Base-by-base conservation (phyloP, 495 filamentous ascomycete species). In the Talaromyces nanjingensis region DNA sequence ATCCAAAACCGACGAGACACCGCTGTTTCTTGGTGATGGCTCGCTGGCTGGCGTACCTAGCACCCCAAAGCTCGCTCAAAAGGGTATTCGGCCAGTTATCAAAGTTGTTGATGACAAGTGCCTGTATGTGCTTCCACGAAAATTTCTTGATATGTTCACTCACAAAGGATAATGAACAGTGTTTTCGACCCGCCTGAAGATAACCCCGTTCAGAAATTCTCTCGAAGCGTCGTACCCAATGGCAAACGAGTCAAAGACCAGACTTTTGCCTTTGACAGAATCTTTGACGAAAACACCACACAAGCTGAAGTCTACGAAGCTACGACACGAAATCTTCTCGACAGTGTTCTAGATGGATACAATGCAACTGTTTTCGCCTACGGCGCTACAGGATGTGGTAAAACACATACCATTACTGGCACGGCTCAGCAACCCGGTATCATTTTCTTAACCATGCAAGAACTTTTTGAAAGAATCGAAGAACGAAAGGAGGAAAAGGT, bases 331-430 rank as follows among this genome's bases (percentile, higher is more conserved):
- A 83, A 77, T 65, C 83, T 99, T 27, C 83, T 99, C 72, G 94
- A 98, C 72, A 97, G 88, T 73, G 93, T 99, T 59, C 81, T 98
- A 60, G 93, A 98, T 65, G 94, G 94, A 57, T 99, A 97, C 79
- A 99, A 99, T 81, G 94, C 96, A 52, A 99, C 94, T 0, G 94
- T 99, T 0, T 99, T 98, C 74, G 94, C 94, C 29, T 99, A 99
- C 75, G 94, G 94, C 67, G 94, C 94, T 20, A 99, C 94, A 2
- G 94, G 94, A 39, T 98, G 94, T 73, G 94, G 94, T 73, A 98
- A 98, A 76, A 98, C 94, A 18, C 94, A 98, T 75, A 98, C 94
- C 14, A 98, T 98, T 73, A 91, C 88, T n/a, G 93, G 94, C 60
- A 98, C 93, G 0, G 79, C 90, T 0, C 91, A 97, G 72, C 89